Evolutionary conservation across 768 basidiomycete species (phyloP).

Genomic region (Peribolospora baueri): DNA sequence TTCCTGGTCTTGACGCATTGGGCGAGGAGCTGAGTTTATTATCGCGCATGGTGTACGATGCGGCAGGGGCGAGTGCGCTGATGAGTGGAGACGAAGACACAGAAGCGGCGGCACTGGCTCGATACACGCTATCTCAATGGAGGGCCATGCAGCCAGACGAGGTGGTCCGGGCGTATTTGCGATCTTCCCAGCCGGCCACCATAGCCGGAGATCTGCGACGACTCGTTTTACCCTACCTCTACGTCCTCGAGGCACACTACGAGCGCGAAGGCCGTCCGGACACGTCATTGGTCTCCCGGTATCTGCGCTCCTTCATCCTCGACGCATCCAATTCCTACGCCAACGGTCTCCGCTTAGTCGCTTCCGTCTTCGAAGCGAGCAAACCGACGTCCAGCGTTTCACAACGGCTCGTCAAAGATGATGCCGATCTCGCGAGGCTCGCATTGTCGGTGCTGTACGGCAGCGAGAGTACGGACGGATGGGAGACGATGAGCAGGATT

Average conservation of each 20-base stretch:
- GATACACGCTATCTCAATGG: conserved; percentile 41
- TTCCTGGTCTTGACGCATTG: conserved; percentile 52
- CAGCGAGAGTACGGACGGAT: conserved; percentile 30
- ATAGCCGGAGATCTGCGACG: conserved; percentile 42
- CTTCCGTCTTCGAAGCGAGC: conserved; percentile 63
- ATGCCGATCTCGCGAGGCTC: conserved; percentile 60
- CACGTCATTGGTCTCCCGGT: conserved; percentile 27
- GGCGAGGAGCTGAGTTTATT: conserved; percentile 82
- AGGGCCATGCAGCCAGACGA: conserved; percentile 35
- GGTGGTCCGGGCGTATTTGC: conserved; percentile 49
- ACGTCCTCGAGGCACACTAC: conserved; percentile 63
- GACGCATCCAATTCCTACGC: conserved; percentile 25
- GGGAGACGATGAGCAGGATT: conserved; percentile 65
- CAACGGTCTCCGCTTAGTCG: conserved; percentile 43
- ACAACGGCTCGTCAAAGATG: conserved; percentile 51
- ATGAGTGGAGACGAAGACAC: conserved; percentile 14
- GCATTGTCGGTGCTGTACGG: conserved; percentile 80
- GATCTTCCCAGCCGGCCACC: conserved; percentile 40
- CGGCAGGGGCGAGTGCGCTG: neutral
- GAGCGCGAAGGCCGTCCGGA: conserved; percentile 49
- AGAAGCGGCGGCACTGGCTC: conserved; percentile 30
- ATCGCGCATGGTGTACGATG: conserved; percentile 63
- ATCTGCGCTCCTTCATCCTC: conserved; percentile 10
- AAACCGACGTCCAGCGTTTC: conserved; percentile 56
- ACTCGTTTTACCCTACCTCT: conserved; percentile 77